These are phyloP conservation scores for Colletotrichum filicis DNA, from an alignment of 2,329 filamentous ascomycete genomes.

Conservation along the genomic window DNA sequence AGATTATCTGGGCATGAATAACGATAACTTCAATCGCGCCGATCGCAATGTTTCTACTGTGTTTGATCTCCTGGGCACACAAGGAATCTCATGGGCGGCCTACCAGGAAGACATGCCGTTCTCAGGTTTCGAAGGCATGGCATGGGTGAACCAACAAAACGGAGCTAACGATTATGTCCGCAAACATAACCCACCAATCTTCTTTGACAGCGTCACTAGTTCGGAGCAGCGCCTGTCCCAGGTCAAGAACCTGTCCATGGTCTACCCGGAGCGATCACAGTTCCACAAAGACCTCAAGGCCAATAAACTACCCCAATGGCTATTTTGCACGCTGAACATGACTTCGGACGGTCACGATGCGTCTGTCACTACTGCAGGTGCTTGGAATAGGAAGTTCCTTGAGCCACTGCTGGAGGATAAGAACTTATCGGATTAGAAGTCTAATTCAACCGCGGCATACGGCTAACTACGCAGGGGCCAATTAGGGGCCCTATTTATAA, in stretches of 20 bases:
- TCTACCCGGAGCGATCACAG: conserved; percentile 54
- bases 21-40: conserved; percentile 69
- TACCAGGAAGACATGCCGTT: conserved; percentile 86
- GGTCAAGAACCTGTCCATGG: conserved; percentile 75
- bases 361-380: conserved; percentile 73
- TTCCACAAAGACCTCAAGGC: conserved; percentile 75
- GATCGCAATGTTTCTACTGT: conserved; percentile 72
- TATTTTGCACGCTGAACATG: conserved; percentile 78
- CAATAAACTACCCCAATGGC: conserved; percentile 76
- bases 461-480: no score
- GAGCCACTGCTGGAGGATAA: conserved; percentile 75
- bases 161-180: conserved; percentile 81
- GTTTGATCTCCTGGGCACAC: conserved; percentile 75
- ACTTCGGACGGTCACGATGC: conserved; percentile 82
- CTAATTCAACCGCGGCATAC: no score
- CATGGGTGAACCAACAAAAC: conserved; percentile 72
- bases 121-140: conserved; percentile 74
- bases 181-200: conserved; percentile 79
- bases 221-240: conserved; percentile 69
- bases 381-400: conserved; percentile 76
- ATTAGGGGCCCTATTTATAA: no score
- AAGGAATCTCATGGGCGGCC: conserved; percentile 73
- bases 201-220: conserved; percentile 73
- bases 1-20: conserved; percentile 72
- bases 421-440: no score